Conservation (phyloP, 208 protist species). For the Endotrypanum monterogeii region DNA sequence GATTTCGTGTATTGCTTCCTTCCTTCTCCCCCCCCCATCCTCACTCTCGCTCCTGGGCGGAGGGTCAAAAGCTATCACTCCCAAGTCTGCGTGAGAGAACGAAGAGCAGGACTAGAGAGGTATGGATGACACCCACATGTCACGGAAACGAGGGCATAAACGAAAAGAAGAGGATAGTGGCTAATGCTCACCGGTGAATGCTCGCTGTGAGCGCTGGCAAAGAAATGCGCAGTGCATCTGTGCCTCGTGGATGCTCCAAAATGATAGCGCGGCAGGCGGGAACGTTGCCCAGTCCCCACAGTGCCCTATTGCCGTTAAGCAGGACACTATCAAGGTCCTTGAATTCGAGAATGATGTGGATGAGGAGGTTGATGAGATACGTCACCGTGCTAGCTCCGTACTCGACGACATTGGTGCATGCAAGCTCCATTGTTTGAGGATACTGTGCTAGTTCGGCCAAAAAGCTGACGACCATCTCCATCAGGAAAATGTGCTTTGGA, state of each 20-base stretch:
- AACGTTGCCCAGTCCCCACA: slow-evolving; percentile 89
- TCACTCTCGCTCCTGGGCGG: too few species aligned
- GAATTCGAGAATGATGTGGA: slow-evolving; percentile 82
- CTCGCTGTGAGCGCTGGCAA: slow-evolving; percentile 54
- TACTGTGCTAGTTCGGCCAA: slow-evolving; percentile 68
- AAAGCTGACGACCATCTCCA: slow-evolving; percentile 78
- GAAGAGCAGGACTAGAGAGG: not conserved
- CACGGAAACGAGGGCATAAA: not conserved
- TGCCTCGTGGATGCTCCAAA: slow-evolving; percentile 65
- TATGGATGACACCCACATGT: not conserved
- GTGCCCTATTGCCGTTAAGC: slow-evolving; percentile 63
- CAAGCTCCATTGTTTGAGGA: slow-evolving; percentile 40
- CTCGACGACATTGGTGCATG: slow-evolving; percentile 9
- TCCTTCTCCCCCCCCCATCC: not conserved
- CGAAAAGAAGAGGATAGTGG: not conserved
- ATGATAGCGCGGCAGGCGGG: slow-evolving; percentile 61
- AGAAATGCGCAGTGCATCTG: slow-evolving; percentile 69
- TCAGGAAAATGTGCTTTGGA: slow-evolving; percentile 76
- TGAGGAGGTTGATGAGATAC: slow-evolving; percentile 64
- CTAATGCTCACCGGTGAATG: slow-evolving; percentile 5
- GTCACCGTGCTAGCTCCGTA: slow-evolving; percentile 36
- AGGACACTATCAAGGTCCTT: slow-evolving; percentile 72
- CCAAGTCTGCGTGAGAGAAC: too few species aligned
- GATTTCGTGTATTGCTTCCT: too few species aligned
- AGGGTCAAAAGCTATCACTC: too few species aligned